These are phyloP conservation scores for Fusarium xyrophilum DNA, from an alignment of 2,329 filamentous ascomycete species.

Conservation along the genomic window DNA sequence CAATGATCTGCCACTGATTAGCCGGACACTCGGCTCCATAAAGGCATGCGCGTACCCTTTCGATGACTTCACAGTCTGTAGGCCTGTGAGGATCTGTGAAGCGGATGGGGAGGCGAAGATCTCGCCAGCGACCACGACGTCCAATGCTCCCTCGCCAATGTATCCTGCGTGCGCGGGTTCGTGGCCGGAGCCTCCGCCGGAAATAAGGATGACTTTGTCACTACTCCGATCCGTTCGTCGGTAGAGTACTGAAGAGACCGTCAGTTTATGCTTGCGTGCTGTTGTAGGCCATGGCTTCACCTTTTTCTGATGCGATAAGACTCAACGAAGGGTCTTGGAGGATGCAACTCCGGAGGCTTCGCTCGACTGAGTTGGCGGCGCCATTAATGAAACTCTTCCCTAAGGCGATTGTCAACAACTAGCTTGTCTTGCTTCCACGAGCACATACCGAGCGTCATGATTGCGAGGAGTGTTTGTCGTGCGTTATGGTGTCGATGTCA, in stretches of 20 bases:
- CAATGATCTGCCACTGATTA: slow-evolving; percentile 22
- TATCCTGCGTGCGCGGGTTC: slow-evolving; percentile 39
- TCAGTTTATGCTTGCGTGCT: background rate
- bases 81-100: slow-evolving; percentile 34
- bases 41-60: slow-evolving; percentile 4
- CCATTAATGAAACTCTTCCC: slow-evolving; percentile 39
- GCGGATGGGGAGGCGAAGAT: slow-evolving; percentile 40
- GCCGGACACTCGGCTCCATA: background rate
- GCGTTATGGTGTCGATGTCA: background rate
- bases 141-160: slow-evolving; percentile 35
- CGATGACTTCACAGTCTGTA: slow-evolving; percentile 32
- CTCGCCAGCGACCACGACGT: slow-evolving; percentile 35
- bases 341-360: slow-evolving; percentile 34
- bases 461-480: background rate
- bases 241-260: slow-evolving; percentile 27
- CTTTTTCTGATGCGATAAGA: slow-evolving; percentile 33
- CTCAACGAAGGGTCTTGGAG: slow-evolving; percentile 34
- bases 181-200: slow-evolving; percentile 37
- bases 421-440: background rate
- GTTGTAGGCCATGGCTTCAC: background rate
- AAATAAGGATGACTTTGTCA: slow-evolving; percentile 35
- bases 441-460: slow-evolving; percentile 35
- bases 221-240: slow-evolving; percentile 16
- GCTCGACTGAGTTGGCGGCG: slow-evolving; percentile 30
- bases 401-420: background rate